Evolutionary conservation across 148 eudicot genomes (phyloP).

Genomic region (Nepenthes mirabilis): DNA sequence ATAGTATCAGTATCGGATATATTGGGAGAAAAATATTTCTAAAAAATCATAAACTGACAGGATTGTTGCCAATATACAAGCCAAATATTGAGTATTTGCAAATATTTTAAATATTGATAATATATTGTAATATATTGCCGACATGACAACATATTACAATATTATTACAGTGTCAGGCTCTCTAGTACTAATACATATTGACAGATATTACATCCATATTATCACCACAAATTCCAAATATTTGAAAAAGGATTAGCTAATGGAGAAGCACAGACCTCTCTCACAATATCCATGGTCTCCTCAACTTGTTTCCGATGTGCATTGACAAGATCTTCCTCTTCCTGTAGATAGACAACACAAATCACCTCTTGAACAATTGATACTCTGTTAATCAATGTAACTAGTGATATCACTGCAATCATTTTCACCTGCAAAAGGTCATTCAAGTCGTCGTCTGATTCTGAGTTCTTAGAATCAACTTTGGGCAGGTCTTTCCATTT

Average conservation of each 20-base stretch:
- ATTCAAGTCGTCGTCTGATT: constrained; percentile 65
- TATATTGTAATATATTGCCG: too few relatives aligned
- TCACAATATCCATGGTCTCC: constrained; percentile 92
- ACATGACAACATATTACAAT: too few relatives aligned
- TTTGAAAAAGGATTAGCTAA: not conserved
- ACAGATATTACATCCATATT: too few relatives aligned
- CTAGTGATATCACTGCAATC: not conserved
- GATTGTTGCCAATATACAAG: too few relatives aligned
- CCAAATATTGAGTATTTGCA: too few relatives aligned
- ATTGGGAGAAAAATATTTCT: too few relatives aligned
- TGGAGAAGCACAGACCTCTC: constrained; percentile 42
- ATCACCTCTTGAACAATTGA: not conserved
- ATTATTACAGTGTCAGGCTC: too few relatives aligned
- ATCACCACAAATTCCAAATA: not conserved
- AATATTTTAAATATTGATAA: too few relatives aligned
- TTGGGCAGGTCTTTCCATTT: constrained; percentile 57
- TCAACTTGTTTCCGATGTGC: constrained; percentile 96
- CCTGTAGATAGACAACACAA: constrained; percentile 26
- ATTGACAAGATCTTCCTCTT: constrained; percentile 96
- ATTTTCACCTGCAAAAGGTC: constrained; percentile 63
- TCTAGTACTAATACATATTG: too few relatives aligned
- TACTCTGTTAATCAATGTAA: not conserved
- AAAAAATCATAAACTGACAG: too few relatives aligned
- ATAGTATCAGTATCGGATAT: too few relatives aligned
- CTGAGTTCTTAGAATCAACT: constrained; percentile 27